Base-by-base conservation (phyloP, 108 stramenopile species). In the Conticribra weissflogii region DNA sequence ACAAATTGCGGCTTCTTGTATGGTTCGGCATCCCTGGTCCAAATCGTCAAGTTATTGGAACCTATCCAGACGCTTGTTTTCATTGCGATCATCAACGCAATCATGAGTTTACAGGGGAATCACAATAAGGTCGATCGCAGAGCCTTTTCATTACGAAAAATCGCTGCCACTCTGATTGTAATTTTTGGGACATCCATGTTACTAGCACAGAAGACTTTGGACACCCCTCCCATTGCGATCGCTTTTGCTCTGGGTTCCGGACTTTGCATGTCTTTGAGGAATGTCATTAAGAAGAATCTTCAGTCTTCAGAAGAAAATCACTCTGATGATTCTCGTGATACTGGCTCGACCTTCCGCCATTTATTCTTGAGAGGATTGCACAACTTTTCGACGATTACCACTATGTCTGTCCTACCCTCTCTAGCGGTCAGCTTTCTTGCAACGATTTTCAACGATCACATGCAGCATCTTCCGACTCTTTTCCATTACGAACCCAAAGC, bases 21-120 rank as follows among this genome's bases (percentile, higher is more conserved):
- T 48, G 86, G 86, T 0, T 79, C 77, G 18, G 86, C 86, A 12
- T 67, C 59, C 25, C 8, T 84, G 16, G 81, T 86, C 2, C 86
- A 86, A 76, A 54, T 78, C 21, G 51, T 86, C 12, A 86, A 86
- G 44, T 41, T 86, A 1, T 41, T 86, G 48, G 86, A 86, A 67
- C 86, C 86, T 9, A 68, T 86, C 54, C 73, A 86, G 50, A 86
- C 83, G 21, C 54, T 71, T 7, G 59, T 41, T 27, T 54, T 48
- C 2, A 14, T 56, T 44, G 66, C 66, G 2, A 68, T 57, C 17
- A n/a, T 54, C 0, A 8, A n/a, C n/a, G n/a, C n/a, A n/a, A n/a
- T n/a, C n/a, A n/a, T n/a, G n/a, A n/a, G n/a, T n/a, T n/a, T n/a
- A n/a, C n/a, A n/a, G n/a, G n/a, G n/a, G n/a, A n/a, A n/a, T n/a